Evolutionary conservation across 306 rosid species (phyloP).

Genomic region (Medicago lupulina): DNA sequence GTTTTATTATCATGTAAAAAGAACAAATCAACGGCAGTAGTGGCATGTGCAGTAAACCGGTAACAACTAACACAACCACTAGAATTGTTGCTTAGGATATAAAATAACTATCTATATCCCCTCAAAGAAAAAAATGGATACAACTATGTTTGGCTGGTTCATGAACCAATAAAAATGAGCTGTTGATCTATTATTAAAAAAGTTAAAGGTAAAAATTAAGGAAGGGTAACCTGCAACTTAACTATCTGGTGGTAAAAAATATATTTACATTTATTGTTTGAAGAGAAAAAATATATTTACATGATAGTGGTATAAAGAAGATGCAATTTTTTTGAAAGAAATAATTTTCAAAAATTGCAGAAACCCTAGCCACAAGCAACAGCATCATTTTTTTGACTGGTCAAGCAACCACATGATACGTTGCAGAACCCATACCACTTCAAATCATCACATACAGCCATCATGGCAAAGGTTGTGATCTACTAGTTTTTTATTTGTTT

Average conservation of each 20-base stretch:
- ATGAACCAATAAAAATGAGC: background rate
- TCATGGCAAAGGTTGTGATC: background rate
- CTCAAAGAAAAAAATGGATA: too few relatives aligned
- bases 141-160: background rate
- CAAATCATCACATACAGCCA: conserved; percentile 1
- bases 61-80: background rate
- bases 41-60: background rate
- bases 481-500: too few relatives aligned
- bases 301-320: background rate
- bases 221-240: background rate
- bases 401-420: background rate
- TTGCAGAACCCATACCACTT: background rate
- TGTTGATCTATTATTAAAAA: background rate
- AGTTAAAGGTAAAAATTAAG: background rate
- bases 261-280: too few relatives aligned
- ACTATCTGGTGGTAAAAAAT: background rate
- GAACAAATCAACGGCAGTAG: background rate
- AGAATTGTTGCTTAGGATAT: background rate
- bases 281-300: too few relatives aligned
- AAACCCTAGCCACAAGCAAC: background rate
- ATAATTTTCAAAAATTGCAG: background rate
- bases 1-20: too few relatives aligned
- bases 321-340: background rate
- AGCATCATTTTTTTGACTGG: background rate
- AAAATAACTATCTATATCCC: too few relatives aligned